phyloP scores from a whole-genome alignment of 306 rosid species.

The Herpetospermum pedunculosum region DNA sequence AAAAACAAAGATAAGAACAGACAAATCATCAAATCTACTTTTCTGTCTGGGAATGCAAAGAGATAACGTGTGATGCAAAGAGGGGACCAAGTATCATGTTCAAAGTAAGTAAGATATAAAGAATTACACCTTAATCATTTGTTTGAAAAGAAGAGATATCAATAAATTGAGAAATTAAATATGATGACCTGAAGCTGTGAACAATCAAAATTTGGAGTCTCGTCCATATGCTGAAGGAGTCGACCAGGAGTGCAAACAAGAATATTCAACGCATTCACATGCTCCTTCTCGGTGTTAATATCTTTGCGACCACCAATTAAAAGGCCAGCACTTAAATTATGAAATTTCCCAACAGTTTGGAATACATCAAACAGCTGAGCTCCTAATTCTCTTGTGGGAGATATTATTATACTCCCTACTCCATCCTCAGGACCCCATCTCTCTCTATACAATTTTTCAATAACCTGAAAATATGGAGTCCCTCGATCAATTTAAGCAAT shows the following conservation, averaged over 20 bases:
- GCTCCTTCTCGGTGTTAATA: conserved; percentile 58
- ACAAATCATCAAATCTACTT: neutral
- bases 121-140: neutral
- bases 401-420: conserved; percentile 78
- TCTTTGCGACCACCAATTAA: conserved; percentile 86
- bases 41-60: neutral
- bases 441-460: conserved; percentile 73
- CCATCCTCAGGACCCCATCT: conserved; percentile 76
- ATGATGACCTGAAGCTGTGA: conserved; percentile 66
- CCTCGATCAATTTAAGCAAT: neutral
- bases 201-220: conserved; percentile 87
- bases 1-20: neutral
- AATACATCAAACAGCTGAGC: conserved; percentile 67
- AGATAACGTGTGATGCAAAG: neutral
- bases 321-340: conserved; percentile 85
- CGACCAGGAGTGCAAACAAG: conserved; percentile 92
- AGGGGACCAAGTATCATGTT: neutral
- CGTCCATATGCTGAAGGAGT: conserved; percentile 92
- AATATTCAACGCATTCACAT: conserved; percentile 58
- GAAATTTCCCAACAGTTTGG: conserved; percentile 52
- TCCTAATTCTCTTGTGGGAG: conserved; percentile 88
- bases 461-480: conserved; percentile 32
- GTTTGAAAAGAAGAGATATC: neutral
- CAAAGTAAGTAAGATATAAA: neutral
- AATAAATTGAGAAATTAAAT: neutral